Conservation (phyloP, 73 alveolate genomes). For the Paramecium pentaurelia region DNA sequence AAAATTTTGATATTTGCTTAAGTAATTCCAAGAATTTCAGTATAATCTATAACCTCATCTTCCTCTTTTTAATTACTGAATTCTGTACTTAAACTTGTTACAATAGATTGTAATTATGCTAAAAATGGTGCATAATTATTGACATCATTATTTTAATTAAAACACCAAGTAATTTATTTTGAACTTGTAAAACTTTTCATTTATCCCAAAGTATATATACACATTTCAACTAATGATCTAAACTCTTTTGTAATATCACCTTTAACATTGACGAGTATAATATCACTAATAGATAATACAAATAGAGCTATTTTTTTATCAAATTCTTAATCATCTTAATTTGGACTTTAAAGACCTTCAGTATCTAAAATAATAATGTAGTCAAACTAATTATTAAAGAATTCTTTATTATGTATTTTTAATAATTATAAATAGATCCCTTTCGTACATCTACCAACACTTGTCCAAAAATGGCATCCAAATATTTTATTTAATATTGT, state of each 20-base stretch:
- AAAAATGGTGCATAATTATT: neutral
- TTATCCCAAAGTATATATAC: neutral
- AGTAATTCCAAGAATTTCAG: neutral
- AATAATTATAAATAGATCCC: constrained; percentile 22
- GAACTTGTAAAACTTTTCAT: neutral
- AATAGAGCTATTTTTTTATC: constrained; percentile 51
- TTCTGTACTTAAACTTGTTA: neutral
- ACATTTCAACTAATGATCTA: neutral
- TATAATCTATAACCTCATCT: neutral
- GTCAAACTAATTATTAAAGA: neutral
- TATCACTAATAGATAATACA: constrained; percentile 13
- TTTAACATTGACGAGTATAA: constrained; percentile 26
- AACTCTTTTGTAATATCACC: constrained; percentile 27
- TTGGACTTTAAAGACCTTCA: constrained; percentile 42
- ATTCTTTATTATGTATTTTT: neutral
- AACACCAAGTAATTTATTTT: neutral
- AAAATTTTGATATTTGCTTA: neutral
- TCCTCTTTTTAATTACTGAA: neutral
- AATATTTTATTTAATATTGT: constrained; percentile 48
- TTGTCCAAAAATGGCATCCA: constrained; percentile 61
- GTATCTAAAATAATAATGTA: constrained; percentile 50
- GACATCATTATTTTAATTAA: neutral
- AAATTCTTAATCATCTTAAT: neutral
- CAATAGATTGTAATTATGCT: neutral
- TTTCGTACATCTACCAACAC: constrained; percentile 62